phyloP scores from a whole-genome alignment of 805 yeast species.

The Tetrapisispora pingtungensis region DNA sequence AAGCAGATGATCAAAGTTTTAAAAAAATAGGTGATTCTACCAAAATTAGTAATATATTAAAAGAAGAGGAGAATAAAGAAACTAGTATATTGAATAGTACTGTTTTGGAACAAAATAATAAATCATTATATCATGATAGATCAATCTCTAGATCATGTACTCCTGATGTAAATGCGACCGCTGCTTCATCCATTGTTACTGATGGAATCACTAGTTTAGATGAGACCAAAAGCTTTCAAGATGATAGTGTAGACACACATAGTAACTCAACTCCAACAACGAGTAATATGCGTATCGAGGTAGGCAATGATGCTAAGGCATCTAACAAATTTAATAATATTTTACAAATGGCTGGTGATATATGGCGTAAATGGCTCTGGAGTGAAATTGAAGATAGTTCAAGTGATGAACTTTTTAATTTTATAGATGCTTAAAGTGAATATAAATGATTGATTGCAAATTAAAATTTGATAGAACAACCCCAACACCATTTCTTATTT shows the following conservation, averaged over 20 bases:
- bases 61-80: background rate
- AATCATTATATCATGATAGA: background rate
- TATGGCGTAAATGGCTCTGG: conserved; percentile 80
- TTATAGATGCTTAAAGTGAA: background rate
- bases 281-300: conserved; percentile 23
- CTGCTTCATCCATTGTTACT: conserved; percentile 3
- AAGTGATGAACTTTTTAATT: conserved; percentile 6
- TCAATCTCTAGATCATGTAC: conserved; percentile 6
- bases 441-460: background rate
- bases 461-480: too few relatives aligned
- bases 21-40: conserved; percentile 13
- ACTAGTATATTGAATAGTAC: background rate
- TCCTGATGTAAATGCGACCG: background rate
- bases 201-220: background rate
- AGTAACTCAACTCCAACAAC: conserved; percentile 7
- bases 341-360: conserved; percentile 69
- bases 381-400: conserved; percentile 41
- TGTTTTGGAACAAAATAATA: too few relatives aligned
- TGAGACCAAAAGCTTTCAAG: background rate
- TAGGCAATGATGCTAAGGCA: conserved; percentile 35
- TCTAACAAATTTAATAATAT: conserved; percentile 61
- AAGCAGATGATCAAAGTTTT: conserved; percentile 26
- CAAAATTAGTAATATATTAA: background rate
- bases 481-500: too few relatives aligned
- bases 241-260: background rate